phyloP scores from a whole-genome alignment of 345 rosid species.

The thale cress (Arabidopsis thaliana) region DNA sequence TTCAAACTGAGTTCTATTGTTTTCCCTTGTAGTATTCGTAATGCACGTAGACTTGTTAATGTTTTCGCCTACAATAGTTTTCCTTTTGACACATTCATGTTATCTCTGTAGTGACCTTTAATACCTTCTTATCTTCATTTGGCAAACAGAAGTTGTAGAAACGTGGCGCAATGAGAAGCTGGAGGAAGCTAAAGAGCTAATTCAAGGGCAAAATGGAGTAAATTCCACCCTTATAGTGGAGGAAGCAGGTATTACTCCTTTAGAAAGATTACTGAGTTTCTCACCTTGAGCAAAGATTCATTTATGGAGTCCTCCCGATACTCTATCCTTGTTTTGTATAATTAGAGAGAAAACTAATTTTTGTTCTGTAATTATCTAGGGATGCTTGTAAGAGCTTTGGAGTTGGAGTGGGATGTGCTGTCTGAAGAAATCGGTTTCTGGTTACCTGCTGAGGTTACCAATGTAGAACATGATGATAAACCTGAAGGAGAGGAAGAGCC shows the following conservation, averaged over 20 bases:
- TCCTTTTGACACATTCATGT: constrained; percentile 21
- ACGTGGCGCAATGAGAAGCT: constrained; percentile 88
- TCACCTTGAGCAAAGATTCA: constrained; percentile 10
- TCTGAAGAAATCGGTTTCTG: constrained; percentile 89
- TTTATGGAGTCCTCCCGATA: constrained; percentile 2
- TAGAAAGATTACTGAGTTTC: constrained; percentile 1
- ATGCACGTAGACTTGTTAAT: constrained; percentile 12
- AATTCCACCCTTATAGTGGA: constrained; percentile 61
- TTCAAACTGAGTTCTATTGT: background rate
- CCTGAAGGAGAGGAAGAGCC: constrained; percentile 77
- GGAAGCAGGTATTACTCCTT: constrained; percentile 70
- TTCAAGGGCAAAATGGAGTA: constrained; percentile 48
- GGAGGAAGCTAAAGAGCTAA: constrained; percentile 62
- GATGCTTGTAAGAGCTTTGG: constrained; percentile 73
- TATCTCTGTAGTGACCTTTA: constrained; percentile 7
- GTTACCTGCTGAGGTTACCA: constrained; percentile 72
- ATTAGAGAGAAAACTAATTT: constrained; percentile 11
- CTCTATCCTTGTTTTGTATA: constrained; percentile 4
- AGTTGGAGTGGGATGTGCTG: constrained; percentile 75
- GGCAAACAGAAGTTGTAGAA: constrained; percentile 79
- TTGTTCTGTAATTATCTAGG: constrained; percentile 45
- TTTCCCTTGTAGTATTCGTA: background rate
- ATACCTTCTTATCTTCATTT: constrained; percentile 36
- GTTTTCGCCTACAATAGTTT: constrained; percentile 2
- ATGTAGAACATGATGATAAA: constrained; percentile 85